A percentile compares a stretch with the other conserved stretches of the same genome.
Evolutionary conservation across 352 stramenopile genomes (phyloP).

Genomic region (Phytopythium aichiense): DNA sequence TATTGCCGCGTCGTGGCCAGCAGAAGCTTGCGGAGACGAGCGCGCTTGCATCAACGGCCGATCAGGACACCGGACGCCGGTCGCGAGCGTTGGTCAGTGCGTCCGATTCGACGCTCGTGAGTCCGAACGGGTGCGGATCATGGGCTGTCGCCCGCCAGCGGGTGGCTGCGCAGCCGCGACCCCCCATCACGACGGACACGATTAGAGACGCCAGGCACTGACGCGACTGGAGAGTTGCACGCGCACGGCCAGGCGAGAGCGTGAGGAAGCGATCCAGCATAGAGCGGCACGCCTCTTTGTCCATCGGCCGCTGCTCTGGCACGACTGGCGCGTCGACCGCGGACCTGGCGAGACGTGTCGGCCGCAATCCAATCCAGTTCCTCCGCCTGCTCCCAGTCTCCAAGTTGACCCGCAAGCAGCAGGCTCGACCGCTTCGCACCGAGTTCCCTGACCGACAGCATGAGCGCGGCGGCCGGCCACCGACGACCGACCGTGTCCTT

Average conservation of each 20-base stretch:
- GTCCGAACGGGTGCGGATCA: no score
- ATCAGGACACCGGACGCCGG: neutral
- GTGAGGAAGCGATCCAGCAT: neutral
- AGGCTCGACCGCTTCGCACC: no score
- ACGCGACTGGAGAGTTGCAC: neutral
- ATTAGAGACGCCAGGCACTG: neutral
- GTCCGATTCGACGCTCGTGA: no score
- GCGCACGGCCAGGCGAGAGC: neutral
- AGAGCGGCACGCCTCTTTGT: neutral
- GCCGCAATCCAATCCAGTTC: no score
- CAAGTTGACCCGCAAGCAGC: no score
- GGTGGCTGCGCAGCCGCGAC: neutral
- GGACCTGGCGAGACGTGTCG: no score
- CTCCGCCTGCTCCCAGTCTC: no score
- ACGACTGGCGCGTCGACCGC: no score
- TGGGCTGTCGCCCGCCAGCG: neutral
- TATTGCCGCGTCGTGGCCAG: neutral
- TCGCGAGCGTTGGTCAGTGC: neutral
- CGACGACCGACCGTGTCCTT: constrained; percentile 6
- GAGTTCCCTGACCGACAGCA: neutral
- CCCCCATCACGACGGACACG: no score
- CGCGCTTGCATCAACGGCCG: neutral
- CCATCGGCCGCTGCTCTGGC: neutral
- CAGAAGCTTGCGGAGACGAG: neutral
- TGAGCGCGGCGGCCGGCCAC: neutral